A percentile compares a stretch with the other conserved stretches of the same genome.
Evolutionary conservation across 116 monocot genomes (phyloP).

Genomic region (Dioscorea cayenensis): DNA sequence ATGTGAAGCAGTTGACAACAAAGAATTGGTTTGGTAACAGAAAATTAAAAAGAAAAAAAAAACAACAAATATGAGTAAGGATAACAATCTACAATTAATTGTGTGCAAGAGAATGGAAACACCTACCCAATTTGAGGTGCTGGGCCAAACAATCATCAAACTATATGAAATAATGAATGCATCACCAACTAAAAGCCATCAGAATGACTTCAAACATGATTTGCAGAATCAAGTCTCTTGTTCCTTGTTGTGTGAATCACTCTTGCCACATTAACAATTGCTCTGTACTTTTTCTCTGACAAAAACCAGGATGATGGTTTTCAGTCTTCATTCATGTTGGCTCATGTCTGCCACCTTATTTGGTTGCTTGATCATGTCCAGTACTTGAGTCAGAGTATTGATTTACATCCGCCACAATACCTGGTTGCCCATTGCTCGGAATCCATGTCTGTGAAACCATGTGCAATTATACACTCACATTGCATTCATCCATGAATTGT

Average conservation of each 20-base stretch:
- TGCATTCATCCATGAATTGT: conserved; percentile 58
- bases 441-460: not conserved
- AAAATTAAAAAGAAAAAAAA: not conserved
- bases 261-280: not conserved
- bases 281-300: not conserved
- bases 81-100: no score
- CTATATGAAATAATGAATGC: not conserved
- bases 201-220: not conserved
- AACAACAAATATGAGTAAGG: not conserved
- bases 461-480: conserved; percentile 31
- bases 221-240: conserved; percentile 1
- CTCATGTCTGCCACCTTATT: not conserved
- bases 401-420: no score
- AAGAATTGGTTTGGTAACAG: conserved; percentile 3
- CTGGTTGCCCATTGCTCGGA: not conserved
- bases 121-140: conserved; percentile 1
- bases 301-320: not conserved
- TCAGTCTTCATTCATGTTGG: not conserved
- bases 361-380: no score
- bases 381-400: no score
- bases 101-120: not conserved
- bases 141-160: not conserved
- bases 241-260: not conserved
- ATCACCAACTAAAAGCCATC: not conserved
- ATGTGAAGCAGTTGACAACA: conserved; percentile 1